These are phyloP conservation scores for Magnolia kwangsiensis DNA, from an alignment of 164 flowering plant genomes.

Conservation along the genomic window DNA sequence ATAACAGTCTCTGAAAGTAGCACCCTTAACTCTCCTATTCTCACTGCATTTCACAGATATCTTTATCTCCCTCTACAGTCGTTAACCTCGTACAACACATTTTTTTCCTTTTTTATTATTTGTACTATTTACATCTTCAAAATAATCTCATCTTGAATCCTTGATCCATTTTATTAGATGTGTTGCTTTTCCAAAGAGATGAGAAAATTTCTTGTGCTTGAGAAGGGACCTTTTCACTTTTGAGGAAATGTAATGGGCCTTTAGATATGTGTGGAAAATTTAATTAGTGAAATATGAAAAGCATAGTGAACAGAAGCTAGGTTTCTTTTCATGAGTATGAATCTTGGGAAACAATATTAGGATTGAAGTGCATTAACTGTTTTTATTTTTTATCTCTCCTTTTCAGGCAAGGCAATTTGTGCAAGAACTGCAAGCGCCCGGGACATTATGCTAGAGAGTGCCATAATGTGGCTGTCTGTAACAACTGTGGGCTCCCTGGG, in stretches of 20 bases:
- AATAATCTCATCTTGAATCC: too few relatives aligned
- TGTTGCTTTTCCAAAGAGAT: too few relatives aligned
- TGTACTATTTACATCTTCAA: too few relatives aligned
- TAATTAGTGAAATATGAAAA: neutral
- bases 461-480: constrained; percentile 31
- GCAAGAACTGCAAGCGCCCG: constrained; percentile 40
- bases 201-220: too few relatives aligned
- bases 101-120: too few relatives aligned
- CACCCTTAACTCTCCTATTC: too few relatives aligned
- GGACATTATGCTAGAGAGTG: constrained; percentile 42
- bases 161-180: too few relatives aligned
- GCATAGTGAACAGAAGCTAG: neutral
- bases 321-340: neutral
- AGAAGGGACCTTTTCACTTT: neutral
- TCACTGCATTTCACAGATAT: too few relatives aligned
- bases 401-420: constrained; percentile 20
- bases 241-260: neutral
- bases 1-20: too few relatives aligned
- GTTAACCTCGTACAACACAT: too few relatives aligned
- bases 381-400: neutral
- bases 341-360: neutral
- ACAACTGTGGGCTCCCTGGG: constrained; percentile 43
- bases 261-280: neutral
- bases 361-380: neutral
- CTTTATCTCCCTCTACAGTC: too few relatives aligned